Evolutionary conservation across 129 eudicot species (phyloP).

Genomic region (Escallonia rubra): DNA sequence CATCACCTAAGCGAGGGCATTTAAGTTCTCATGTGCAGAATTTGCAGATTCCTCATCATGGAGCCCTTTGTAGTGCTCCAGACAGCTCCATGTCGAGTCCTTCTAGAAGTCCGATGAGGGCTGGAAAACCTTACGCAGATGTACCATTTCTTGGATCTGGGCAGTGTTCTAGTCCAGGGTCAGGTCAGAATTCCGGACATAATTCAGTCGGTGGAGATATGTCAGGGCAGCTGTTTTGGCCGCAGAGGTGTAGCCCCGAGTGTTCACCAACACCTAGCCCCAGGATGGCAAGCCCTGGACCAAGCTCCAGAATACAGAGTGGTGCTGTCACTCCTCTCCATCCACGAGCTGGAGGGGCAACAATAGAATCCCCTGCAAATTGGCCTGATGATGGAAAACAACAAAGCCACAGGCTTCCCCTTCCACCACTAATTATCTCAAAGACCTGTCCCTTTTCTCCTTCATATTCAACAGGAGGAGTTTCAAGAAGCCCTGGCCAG

Average conservation of each 20-base stretch:
- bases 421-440: conserved; percentile 42
- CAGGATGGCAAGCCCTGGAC: conserved; percentile 64
- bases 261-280: conserved; percentile 69
- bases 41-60: conserved; percentile 41
- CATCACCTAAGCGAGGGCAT: conserved; percentile 33
- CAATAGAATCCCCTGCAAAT: conserved; percentile 23
- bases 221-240: conserved; percentile 35
- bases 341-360: conserved; percentile 38
- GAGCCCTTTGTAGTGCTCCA: conserved; percentile 50
- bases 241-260: conserved; percentile 59
- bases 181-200: conserved; percentile 59
- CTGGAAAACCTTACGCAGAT: conserved; percentile 30
- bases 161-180: conserved; percentile 64
- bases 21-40: conserved; percentile 30
- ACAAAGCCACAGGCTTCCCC: conserved; percentile 52
- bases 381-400: conserved; percentile 43
- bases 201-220: conserved; percentile 57
- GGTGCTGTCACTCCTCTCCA: conserved; percentile 59
- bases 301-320: conserved; percentile 49
- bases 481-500: conserved; percentile 41
- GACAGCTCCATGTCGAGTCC: conserved; percentile 63
- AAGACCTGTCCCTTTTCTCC: conserved; percentile 41
- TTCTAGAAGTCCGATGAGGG: conserved; percentile 56
- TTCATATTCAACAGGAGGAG: conserved; percentile 38
- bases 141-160: conserved; percentile 41